Base-by-base conservation (phyloP, 2,329 filamentous ascomycete genomes). In the Trichoderma sp. region DNA sequence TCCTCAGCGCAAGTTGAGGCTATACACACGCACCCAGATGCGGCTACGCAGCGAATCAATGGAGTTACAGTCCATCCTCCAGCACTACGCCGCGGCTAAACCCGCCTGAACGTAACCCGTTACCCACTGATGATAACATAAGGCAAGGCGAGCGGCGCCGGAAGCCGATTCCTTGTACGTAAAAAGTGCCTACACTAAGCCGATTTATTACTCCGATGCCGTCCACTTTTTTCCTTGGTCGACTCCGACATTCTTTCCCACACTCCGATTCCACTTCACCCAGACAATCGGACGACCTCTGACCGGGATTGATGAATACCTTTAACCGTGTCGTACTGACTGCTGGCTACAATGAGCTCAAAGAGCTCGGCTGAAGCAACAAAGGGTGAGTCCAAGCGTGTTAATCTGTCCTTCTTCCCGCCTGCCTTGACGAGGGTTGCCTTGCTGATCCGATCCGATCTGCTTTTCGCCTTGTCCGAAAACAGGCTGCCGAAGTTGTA, bases 401-500 rank as follows among this genome's bases (percentile, higher is more conserved):
- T n/a, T 54, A 24, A 48, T 48, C 50, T 9, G 4, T 30, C 26
- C 5, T 28, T 9, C 43, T 60, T 41, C 14, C 17, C 3, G 7
- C 28, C 21, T n/a, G 17, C 30, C 17, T 43, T 30, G 10, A 19
- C 30, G 34, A 39, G 34, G 34, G 34, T 39, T 14, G 48, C 21
- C 44, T 48, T 41, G 50, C 57, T 65, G 21, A 65, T 39, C 34
- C 3, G 34, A 39, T 39, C 12, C 34, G 34, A 39, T 39, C 34
- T 5, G 34, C 34, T 34, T 34, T 41, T 28, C 9, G 17, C 39
- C 26, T 28, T 62, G 19, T 41, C 15, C 30, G 19, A 39, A 14
- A 39, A 48, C 7, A 71, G 71, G 71, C 43, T 74, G 73, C 47
- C 68, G 69, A 45, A 71, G 68, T 15, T 75, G 73, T 66, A 69